Base-by-base conservation (phyloP, 2,329 filamentous ascomycete genomes). In the Sporothrix phasma region DNA sequence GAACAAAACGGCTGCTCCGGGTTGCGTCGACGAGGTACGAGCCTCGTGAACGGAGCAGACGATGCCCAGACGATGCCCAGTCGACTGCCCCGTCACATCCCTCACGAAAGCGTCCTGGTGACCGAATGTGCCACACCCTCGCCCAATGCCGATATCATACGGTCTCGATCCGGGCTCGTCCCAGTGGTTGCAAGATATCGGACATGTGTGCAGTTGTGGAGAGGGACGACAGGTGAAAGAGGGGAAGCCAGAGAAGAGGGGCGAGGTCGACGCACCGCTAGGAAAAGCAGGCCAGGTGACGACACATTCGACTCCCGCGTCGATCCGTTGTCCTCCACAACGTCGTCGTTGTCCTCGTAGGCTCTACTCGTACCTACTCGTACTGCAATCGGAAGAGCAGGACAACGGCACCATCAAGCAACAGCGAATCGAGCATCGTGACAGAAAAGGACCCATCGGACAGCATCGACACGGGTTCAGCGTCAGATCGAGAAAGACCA, bases 301-400 rank as follows among this genome's bases (percentile, higher is more conserved):
- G 41, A 17, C 41, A 17, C 6, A n/a, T 4, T 31, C 26, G 53
- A 24, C 34, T 17, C 43, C 53, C 53, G 53, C 13, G 37, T 15
- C 19, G 53, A 58, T 58, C 53, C 53, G 22, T 58, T n/a, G n/a
- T n/a, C n/a, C n/a, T n/a, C n/a, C n/a, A n/a, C n/a, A n/a, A n/a
- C 19, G 24, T 46, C 24, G 17, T 8, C 61, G 61, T 63, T 56
- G n/a, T n/a, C n/a, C n/a, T n/a, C n/a, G n/a, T n/a, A n/a, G n/a
- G n/a, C n/a, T n/a, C n/a, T n/a, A n/a, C n/a, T n/a, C n/a, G n/a
- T n/a, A n/a, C n/a, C n/a, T n/a, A n/a, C n/a, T n/a, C n/a, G n/a
- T n/a, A n/a, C n/a, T n/a, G n/a, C n/a, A n/a, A n/a, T 56, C 49
- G 49, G 49, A 56, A 34, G 34, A 45, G 13, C 61, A 63, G 39